Base-by-base conservation (phyloP, 805 yeast genomes). In the Starmerella roubikii region DNA sequence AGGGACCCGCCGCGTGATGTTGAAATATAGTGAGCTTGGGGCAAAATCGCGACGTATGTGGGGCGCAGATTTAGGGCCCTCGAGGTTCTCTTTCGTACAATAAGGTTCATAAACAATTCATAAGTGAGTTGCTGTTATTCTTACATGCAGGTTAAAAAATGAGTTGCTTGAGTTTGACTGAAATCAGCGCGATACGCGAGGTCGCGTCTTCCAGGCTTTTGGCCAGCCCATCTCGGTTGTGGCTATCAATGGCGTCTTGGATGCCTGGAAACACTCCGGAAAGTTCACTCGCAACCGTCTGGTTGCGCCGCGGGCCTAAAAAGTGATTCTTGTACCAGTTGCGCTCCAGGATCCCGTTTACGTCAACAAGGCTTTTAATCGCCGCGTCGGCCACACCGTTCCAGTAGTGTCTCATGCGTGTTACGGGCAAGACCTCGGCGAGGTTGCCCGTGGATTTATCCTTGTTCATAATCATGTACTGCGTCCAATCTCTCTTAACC, bases 381-480 rank as follows among this genome's bases (percentile, higher is more conserved):
- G 81, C 64, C 13, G 60, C 55, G 3, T 71, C 57, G 50, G 83
- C 58, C 44, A 73, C 72, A n/a, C 73, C 67, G 57, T 86, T 86
- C 82, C 91, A 80, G 40, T 72, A 73, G 78, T 82, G 72, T 51
- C 97, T 66, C 46, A 72, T 75, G 33, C 76, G 74, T 0, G 86
- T 69, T 29, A 82, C 60, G 40, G 78, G 54, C 1, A 84, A 72
- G 1, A 93, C 85, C 54, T 86, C 86, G 4, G 25, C 30, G 10
- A 46, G 20, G n/a, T 28, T 13, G 15, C 42, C 45, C 11, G 38
- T 34, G 35, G 66, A 69, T 24, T 67, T 65, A 27, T 58, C 49
- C 3, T 71, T 70, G 17, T 72, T 59, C 24, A 69, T 69, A 11
- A 3, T 21, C 18, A 27, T 32, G 18, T 18, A 28, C 16, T 41